phyloP scores from a whole-genome alignment of 306 rosid genomes.

The Herpetospermum pedunculosum region DNA sequence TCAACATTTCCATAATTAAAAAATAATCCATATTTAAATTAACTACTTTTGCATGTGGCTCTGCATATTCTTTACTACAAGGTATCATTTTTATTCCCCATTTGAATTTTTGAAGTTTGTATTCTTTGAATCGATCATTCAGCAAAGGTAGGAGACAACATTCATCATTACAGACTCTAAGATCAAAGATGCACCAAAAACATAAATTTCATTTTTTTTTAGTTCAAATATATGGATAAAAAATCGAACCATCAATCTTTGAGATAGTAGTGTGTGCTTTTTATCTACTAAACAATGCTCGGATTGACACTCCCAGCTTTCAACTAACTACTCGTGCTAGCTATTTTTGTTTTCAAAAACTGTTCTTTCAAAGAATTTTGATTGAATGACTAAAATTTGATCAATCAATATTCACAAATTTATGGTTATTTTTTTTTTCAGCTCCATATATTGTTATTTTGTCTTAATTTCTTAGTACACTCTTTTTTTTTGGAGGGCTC shows the following conservation, averaged over 20 bases:
- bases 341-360: background rate
- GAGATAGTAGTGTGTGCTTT: too few species aligned
- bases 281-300: too few species aligned
- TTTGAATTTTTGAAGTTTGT: background rate
- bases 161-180: slow-evolving; percentile 41
- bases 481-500: slow-evolving; percentile 31
- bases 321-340: background rate
- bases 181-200: background rate
- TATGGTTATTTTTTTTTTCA: background rate
- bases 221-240: too few species aligned
- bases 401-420: background rate
- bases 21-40: background rate
- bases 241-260: too few species aligned
- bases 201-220: too few species aligned
- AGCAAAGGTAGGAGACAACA: slow-evolving; percentile 29
- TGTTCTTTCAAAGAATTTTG: background rate
- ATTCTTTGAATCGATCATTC: slow-evolving; percentile 2
- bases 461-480: slow-evolving; percentile 30
- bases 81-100: slow-evolving; percentile 5
- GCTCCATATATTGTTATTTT: slow-evolving; percentile 2
- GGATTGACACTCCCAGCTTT: background rate
- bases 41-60: slow-evolving; percentile 2
- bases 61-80: background rate
- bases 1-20: background rate
- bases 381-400: background rate